Conservation (phyloP, 108 stramenopile genomes). For the Cyclotella kingstonii region DNA sequence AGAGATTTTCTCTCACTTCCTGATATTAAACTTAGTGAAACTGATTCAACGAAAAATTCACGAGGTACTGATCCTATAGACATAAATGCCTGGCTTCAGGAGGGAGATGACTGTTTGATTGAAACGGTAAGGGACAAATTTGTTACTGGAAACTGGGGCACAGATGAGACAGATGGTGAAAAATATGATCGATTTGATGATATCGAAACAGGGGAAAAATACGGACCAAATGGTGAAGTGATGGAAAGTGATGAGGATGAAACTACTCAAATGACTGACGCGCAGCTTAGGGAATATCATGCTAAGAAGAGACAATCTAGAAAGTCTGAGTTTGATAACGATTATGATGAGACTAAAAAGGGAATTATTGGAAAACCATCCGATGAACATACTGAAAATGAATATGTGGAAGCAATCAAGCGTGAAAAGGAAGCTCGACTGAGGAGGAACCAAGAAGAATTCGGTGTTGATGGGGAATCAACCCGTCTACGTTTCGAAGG, state of each 20-base stretch:
- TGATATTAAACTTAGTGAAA: constrained; percentile 56
- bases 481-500: constrained; percentile 85
- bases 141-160: constrained; percentile 95
- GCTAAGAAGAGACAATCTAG: constrained; percentile 74
- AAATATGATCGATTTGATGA: constrained; percentile 93
- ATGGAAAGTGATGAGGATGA: constrained; percentile 55
- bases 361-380: constrained; percentile 42
- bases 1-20: constrained; percentile 39
- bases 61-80: constrained; percentile 36
- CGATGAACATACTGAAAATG: constrained; percentile 79
- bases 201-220: constrained; percentile 86
- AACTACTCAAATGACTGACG: constrained; percentile 80
- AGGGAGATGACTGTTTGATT: constrained; percentile 74
- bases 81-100: constrained; percentile 66
- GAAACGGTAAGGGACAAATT: constrained; percentile 88
- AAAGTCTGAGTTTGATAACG: constrained; percentile 81
- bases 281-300: constrained; percentile 78
- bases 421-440: constrained; percentile 81
- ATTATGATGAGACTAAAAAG: constrained; percentile 86
- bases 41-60: constrained; percentile 60
- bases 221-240: constrained; percentile 59
- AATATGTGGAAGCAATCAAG: constrained; percentile 73
- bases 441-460: constrained; percentile 85
- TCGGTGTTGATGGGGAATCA: constrained; percentile 84
- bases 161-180: constrained; percentile 37